These are phyloP conservation scores for Hypholoma fasciculare DNA, from an alignment of 768 basidiomycete genomes.

Conservation along the genomic window DNA sequence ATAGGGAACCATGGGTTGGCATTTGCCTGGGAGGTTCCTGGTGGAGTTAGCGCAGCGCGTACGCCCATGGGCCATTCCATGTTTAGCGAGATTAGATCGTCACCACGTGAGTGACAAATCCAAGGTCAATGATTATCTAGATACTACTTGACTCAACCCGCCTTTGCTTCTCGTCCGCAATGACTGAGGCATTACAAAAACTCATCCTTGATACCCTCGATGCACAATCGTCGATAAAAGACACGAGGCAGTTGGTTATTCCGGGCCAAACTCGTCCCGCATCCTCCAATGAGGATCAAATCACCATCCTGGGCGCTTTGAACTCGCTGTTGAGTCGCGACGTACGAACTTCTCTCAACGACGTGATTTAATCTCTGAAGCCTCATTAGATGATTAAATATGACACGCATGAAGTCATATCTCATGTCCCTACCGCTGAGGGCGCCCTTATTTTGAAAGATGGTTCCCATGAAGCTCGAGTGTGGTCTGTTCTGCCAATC, in stretches of 20 bases:
- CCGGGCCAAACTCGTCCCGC: slow-evolving; percentile 63
- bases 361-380: neutral
- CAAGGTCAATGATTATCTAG: slow-evolving; percentile 9
- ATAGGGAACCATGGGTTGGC: slow-evolving; percentile 8
- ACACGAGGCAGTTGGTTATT: slow-evolving; percentile 67
- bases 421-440: slow-evolving; percentile 79
- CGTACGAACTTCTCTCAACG: slow-evolving; percentile 39
- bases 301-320: slow-evolving; percentile 82
- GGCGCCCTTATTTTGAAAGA: slow-evolving; percentile 73
- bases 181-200: slow-evolving; percentile 82
- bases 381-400: slow-evolving; percentile 76
- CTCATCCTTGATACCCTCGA: slow-evolving; percentile 76
- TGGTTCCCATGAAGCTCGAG: slow-evolving; percentile 94
- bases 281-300: slow-evolving; percentile 74
- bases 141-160: slow-evolving; percentile 7
- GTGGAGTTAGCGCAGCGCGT: neutral
- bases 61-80: neutral
- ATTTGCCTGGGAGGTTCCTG: no score
- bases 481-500: slow-evolving; percentile 81
- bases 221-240: slow-evolving; percentile 50
- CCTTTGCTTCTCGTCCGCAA: slow-evolving; percentile 22
- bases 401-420: slow-evolving; percentile 72
- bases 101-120: slow-evolving; percentile 16
- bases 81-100: slow-evolving; percentile 12
- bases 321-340: slow-evolving; percentile 89